Conservation (phyloP, 257 asterid genomes). For the Solanum virginianum region DNA sequence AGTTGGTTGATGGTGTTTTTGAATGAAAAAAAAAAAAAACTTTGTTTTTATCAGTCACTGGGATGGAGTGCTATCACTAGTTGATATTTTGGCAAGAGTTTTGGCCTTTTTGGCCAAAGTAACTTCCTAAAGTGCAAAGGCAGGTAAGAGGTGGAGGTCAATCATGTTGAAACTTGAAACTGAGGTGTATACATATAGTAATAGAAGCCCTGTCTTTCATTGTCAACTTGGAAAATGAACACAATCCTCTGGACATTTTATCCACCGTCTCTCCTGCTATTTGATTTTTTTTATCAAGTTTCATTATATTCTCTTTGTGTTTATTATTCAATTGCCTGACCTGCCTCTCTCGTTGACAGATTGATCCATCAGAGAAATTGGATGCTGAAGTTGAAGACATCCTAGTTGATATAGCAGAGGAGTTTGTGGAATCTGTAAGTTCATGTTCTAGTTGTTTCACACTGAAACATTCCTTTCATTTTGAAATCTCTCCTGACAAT, state of each 20-base stretch:
- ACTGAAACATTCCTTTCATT: neutral
- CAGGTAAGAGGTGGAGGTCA: neutral
- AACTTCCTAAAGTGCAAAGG: neutral
- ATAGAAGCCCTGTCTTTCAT: neutral
- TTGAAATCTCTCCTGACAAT: neutral
- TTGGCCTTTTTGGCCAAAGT: neutral
- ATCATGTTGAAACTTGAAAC: neutral
- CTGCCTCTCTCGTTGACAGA: conserved; percentile 28
- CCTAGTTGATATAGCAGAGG: conserved; percentile 81
- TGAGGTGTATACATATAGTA: neutral
- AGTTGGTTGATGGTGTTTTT: neutral
- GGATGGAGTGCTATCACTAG: neutral
- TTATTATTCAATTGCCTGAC: conserved; percentile 1
- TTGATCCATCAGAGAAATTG: conserved; percentile 77
- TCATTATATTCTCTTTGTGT: neutral
- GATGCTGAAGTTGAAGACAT: conserved; percentile 84
- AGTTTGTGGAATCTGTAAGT: conserved; percentile 93
- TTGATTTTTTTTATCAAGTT: neutral
- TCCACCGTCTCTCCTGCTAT: neutral
- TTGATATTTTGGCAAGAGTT: neutral
- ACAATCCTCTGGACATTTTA: neutral
- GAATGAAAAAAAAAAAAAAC: neutral
- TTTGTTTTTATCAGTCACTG: neutral
- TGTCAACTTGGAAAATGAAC: neutral
- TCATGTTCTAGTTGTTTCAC: neutral